Percentiles rank a stretch among this genome's conserved stretches.
These are phyloP conservation scores for Rhododendron vialii DNA, from an alignment of 148 eudicot species.

Conservation along the genomic window DNA sequence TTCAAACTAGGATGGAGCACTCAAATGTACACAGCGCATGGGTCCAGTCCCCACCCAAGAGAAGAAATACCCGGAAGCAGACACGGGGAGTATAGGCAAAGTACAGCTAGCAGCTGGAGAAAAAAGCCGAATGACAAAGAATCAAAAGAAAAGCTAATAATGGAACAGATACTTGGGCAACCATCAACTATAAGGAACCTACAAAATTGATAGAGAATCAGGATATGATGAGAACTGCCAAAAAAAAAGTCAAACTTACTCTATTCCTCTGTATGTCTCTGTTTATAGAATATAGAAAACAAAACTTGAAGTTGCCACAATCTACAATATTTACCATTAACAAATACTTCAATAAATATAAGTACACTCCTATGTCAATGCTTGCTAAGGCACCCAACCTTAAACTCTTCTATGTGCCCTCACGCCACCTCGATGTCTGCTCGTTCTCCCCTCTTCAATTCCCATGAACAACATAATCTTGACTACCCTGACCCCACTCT, in stretches of 20 bases:
- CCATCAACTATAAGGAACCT: background rate
- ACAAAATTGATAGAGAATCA: background rate
- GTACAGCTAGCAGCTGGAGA: background rate
- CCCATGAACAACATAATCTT: background rate
- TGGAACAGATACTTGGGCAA: background rate
- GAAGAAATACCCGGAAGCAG: background rate
- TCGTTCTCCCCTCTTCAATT: background rate
- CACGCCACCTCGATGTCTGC: background rate
- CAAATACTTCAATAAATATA: background rate
- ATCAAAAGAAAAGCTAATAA: background rate
- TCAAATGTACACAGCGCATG: background rate
- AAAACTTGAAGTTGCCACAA: background rate
- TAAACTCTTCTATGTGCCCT: background rate
- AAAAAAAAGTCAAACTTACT: background rate
- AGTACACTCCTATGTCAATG: background rate
- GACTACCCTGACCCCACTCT: background rate
- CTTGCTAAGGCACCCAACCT: background rate
- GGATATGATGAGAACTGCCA: background rate
- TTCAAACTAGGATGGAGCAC: background rate
- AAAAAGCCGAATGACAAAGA: background rate
- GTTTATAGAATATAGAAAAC: background rate
- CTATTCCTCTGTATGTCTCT: background rate
- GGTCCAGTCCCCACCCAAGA: background rate
- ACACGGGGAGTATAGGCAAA: background rate
- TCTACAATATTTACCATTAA: background rate